Evolutionary conservation across 1,139 yeast genomes (phyloP).

Genomic region (Lodderomyces beijingensis): DNA sequence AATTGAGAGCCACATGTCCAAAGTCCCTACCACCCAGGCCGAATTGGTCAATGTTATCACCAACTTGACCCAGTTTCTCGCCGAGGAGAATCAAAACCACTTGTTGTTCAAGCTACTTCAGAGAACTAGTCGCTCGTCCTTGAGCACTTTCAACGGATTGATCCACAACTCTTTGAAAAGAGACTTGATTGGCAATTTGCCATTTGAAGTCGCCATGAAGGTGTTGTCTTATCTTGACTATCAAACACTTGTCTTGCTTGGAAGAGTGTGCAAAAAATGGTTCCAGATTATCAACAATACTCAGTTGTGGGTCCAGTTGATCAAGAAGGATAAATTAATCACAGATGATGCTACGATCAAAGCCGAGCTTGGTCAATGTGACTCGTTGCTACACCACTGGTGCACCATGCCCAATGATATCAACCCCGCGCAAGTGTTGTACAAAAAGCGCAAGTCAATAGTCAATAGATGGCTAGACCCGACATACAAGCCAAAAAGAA

Average conservation of each 20-base stretch:
- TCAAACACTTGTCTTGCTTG: slow-evolving; percentile 55
- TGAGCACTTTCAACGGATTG: slow-evolving; percentile 61
- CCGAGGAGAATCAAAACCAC: slow-evolving; percentile 36
- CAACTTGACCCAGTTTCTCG: slow-evolving; percentile 32
- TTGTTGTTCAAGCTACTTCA: slow-evolving; percentile 63
- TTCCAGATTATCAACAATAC: slow-evolving; percentile 55
- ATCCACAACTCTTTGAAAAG: slow-evolving; percentile 62
- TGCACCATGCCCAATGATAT: slow-evolving; percentile 16
- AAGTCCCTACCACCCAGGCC: slow-evolving; percentile 34
- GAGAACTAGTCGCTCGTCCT: slow-evolving; percentile 59
- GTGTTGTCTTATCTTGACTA: slow-evolving; percentile 68
- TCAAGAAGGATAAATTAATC: slow-evolving; percentile 52
- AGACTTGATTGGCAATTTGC: slow-evolving; percentile 68
- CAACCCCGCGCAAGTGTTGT: slow-evolving; percentile 50
- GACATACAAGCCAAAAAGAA: slow-evolving; percentile 60
- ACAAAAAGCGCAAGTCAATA: slow-evolving; percentile 63
- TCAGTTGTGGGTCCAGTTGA: slow-evolving; percentile 54
- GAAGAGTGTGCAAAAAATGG: slow-evolving; percentile 73
- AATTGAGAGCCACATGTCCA: slow-evolving; percentile 23
- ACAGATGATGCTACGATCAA: slow-evolving; percentile 32
- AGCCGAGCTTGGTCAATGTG: slow-evolving; percentile 26
- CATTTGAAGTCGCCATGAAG: slow-evolving; percentile 69
- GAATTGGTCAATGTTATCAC: slow-evolving; percentile 37
- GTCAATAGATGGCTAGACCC: slow-evolving; percentile 83
- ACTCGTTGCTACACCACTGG: slow-evolving; percentile 32